A percentile compares a stretch with the other conserved stretches of the same genome.
Evolutionary conservation across 163 green algal species (phyloP).

Genomic region (Chloromonas sp.): DNA sequence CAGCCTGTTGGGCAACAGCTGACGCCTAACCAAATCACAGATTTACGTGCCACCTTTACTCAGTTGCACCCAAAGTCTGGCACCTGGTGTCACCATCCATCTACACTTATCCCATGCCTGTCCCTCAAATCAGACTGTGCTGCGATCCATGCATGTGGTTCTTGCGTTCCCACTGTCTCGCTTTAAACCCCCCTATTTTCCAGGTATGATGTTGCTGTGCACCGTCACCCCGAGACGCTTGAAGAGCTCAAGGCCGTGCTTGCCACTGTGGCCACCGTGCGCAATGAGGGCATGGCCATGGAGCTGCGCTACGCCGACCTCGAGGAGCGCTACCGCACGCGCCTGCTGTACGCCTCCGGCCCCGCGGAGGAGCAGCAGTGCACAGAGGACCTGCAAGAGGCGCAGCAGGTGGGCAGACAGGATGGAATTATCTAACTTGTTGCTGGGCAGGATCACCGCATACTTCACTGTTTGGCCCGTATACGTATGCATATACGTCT

Average conservation of each 20-base stretch:
- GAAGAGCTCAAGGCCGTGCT: constrained; percentile 47
- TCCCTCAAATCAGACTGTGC: too few species aligned
- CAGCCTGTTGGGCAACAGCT: too few species aligned
- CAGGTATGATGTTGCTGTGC: constrained; percentile 3
- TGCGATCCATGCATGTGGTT: too few species aligned
- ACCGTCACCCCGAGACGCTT: constrained; percentile 27
- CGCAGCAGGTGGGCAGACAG: constrained; percentile 11
- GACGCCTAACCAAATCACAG: too few species aligned
- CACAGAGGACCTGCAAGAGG: constrained; percentile 27
- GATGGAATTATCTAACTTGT: too few species aligned
- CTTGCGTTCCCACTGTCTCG: background rate
- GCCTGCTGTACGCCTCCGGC: constrained; percentile 51
- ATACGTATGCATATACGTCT: too few species aligned
- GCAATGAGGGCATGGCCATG: constrained; percentile 52
- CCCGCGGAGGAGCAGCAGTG: constrained; percentile 20
- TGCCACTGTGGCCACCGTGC: constrained; percentile 37
- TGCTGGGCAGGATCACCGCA: too few species aligned
- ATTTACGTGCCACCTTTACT: too few species aligned
- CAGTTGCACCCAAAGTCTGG: too few species aligned
- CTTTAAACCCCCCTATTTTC: background rate
- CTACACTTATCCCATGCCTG: too few species aligned
- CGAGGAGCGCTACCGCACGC: constrained; percentile 69
- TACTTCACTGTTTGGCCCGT: too few species aligned
- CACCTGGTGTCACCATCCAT: too few species aligned
- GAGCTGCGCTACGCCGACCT: constrained; percentile 69